Evolutionary conservation across 805 yeast genomes (phyloP), one percentile per base, ranked within the genome.

Genomic region (Peterozyma xylosa): DNA sequence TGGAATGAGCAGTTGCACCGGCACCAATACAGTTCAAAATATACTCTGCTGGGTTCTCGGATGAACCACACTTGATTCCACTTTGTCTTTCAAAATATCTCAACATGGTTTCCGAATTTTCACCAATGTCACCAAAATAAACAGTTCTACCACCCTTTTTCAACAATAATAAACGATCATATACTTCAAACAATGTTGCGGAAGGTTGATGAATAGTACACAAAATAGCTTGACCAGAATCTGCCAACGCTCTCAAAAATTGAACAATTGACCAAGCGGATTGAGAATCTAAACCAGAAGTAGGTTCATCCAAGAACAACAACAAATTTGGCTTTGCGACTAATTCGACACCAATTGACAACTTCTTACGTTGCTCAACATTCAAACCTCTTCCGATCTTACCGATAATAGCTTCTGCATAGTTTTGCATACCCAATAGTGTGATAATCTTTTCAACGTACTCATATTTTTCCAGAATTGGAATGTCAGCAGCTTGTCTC

Each of bases 141-240:
- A 80, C 85, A 10, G 89, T 81, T 55, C 74, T 62, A 58, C 90
- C 90, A 56, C 90, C 90, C 43, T 64, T 71, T 42, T 79, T 80
- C 58, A 84, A 67, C 54, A 85, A 78, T 50, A 85, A 66, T 52
- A 86, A 68, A 53, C 89, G 73, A 58, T 87, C 95, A 57, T 86
- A 86, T 54, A 81, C 86, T 56, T 83, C 75, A 64, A 86, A 71
- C 56, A 86, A 67, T 46, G 82, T 70, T 43, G 95, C 90, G 7
- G 93, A 85, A 56, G 95, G 95, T 63, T 85, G 95, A 63, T 85
- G 93, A 52, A 85, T 85, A 27, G 95, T 85, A 67, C 82, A 76
- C 51, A 78, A 63, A 49, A 78, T 67, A 27, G 79, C 76, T 53
- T 74, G 79, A 16, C 79, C 79, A 46, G 72, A 64, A 49, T 71